Evolutionary conservation across 2,329 filamentous ascomycete genomes (phyloP), one percentile per base, ranked within the genome.

Genomic region (Rutstroemia sp.): DNA sequence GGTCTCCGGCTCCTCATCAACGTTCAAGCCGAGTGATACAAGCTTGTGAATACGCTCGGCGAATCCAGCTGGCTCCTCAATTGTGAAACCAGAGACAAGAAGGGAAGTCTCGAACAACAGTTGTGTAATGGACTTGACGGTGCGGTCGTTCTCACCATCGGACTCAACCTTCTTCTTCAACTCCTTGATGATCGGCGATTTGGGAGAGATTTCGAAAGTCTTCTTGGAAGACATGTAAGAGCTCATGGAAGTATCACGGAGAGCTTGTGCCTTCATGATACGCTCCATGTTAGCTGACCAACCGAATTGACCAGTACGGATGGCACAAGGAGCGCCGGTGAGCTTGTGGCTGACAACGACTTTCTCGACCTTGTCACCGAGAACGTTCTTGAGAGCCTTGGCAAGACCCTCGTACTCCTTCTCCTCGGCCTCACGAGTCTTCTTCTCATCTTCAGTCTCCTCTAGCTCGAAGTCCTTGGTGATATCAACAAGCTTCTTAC

Each of bases 171-270:
- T 99, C 80, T 88, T 91, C 89, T 95, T 96, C 72, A 99, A 87
- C 84, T 97, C 94, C 86, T 95, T 88, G 81, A 99, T 86, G 77
- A 99, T 99, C 65, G 90, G 73, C 69, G 90, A 96, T 83, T 94
- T 92, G 75, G 94, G 94, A n/a, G 94, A 97, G 78, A 99, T 97
- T 82, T 99, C 94, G 68, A 99, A 97, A 34, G 94, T 99, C 90
- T 99, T 99, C 92, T 99, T 99, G 74, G 92, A 97, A 65, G 90
- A 95, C 94, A 99, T 99, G 89, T 99, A 99, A 69, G 90, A 95
- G 78, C 84, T 90, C 94, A 99, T 99, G 71, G 92, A 96, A 67
- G 94, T 99, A 80, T 99, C 94, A 80, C 94, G 94, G 71, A 99
- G 92, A 72, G 94, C 94, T 83, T 99, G 94, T 27, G 94, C 94